These are phyloP conservation scores for Zanthoxylum bungeanum DNA, from an alignment of 345 rosid species.

Conservation along the genomic window DNA sequence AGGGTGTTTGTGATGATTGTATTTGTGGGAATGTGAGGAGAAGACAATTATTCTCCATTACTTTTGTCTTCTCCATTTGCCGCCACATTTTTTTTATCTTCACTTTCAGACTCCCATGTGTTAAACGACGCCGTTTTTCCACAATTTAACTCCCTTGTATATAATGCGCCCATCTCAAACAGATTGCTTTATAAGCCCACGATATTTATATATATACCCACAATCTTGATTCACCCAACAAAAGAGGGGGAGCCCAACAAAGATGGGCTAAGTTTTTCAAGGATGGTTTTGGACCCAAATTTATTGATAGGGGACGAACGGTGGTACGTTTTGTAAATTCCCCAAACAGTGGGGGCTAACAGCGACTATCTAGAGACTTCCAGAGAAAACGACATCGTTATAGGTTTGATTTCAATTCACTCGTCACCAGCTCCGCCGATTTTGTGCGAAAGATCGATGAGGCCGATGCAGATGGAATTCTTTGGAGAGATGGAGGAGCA, in stretches of 20 bases:
- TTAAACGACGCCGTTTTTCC: too few relatives aligned
- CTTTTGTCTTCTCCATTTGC: slow-evolving; percentile 29
- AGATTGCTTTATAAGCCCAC: too few relatives aligned
- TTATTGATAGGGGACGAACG: too few relatives aligned
- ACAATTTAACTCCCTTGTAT: too few relatives aligned
- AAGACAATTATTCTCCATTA: slow-evolving; percentile 26
- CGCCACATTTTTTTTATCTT: slow-evolving; percentile 38
- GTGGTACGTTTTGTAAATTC: neutral
- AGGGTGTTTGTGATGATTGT: neutral
- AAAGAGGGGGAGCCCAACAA: too few relatives aligned
- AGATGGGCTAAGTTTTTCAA: too few relatives aligned
- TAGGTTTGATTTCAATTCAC: neutral
- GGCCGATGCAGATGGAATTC: slow-evolving; percentile 71
- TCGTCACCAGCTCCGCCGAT: neutral
- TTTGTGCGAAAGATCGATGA: slow-evolving; percentile 31
- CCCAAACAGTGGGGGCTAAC: neutral
- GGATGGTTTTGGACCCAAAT: too few relatives aligned
- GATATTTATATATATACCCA: too few relatives aligned
- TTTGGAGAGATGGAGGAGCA: slow-evolving; percentile 70
- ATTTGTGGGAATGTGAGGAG: neutral
- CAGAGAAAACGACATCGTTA: neutral
- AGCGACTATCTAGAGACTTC: too few relatives aligned
- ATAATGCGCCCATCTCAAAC: too few relatives aligned
- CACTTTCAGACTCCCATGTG: too few relatives aligned
- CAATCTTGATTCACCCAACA: too few relatives aligned